These are phyloP conservation scores for Camellia sinensis DNA, from an alignment of 148 eudicot species.

Conservation along the genomic window DNA sequence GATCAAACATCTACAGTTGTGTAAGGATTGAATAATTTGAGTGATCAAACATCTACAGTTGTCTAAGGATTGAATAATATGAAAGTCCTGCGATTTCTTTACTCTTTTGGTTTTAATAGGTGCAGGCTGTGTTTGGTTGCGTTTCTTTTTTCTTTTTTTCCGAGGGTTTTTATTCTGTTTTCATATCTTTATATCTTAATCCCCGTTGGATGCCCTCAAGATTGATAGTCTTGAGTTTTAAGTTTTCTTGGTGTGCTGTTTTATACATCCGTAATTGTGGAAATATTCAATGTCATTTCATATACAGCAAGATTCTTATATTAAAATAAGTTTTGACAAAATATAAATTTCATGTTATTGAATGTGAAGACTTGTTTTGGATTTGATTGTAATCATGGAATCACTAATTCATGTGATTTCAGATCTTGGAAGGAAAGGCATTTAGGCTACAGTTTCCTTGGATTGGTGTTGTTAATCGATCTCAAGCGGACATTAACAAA, in stretches of 20 bases:
- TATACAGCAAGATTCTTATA: background rate
- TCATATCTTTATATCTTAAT: too few relatives aligned
- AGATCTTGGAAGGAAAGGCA: constrained; percentile 36
- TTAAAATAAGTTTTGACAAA: background rate
- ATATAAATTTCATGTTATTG: background rate
- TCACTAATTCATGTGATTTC: background rate
- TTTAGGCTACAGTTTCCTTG: constrained; percentile 32
- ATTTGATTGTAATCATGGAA: background rate
- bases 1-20: too few relatives aligned
- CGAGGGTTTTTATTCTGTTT: background rate
- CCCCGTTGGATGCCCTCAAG: too few relatives aligned
- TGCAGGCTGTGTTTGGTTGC: too few relatives aligned
- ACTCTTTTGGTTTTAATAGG: too few relatives aligned
- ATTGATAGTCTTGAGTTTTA: too few relatives aligned
- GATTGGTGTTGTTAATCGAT: constrained; percentile 37
- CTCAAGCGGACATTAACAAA: constrained; percentile 37
- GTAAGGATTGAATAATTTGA: too few relatives aligned
- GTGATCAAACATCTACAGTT: too few relatives aligned
- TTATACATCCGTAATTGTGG: background rate
- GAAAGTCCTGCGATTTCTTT: too few relatives aligned
- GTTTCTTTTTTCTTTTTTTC: background rate
- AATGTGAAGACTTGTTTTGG: background rate
- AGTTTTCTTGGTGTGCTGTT: background rate
- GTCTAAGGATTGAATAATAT: too few relatives aligned
- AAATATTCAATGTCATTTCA: background rate